Percentiles rank a stretch among this genome's conserved stretches.
These are phyloP conservation scores for Acer saccharum DNA, from an alignment of 345 rosid genomes.

Conservation along the genomic window DNA sequence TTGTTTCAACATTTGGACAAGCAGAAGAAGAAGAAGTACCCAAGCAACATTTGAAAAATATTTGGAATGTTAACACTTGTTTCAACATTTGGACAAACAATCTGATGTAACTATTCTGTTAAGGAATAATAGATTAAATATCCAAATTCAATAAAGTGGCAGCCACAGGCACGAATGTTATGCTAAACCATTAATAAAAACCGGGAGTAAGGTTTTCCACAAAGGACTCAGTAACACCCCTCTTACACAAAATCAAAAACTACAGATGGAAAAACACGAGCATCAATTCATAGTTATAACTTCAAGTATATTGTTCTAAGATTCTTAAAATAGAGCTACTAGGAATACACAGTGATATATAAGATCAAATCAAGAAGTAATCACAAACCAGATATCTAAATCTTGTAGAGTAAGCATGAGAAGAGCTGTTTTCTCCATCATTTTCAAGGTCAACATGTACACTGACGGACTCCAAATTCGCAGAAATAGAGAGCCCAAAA, in stretches of 20 bases:
- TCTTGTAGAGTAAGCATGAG: conserved; percentile 47
- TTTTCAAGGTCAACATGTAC: conserved; percentile 65
- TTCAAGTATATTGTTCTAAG: neutral
- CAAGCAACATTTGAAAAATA: neutral
- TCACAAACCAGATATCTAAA: conserved; percentile 58
- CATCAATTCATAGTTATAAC: neutral
- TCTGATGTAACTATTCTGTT: neutral
- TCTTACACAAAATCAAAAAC: neutral
- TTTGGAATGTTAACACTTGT: neutral
- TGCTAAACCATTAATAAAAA: neutral
- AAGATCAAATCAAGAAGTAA: conserved; percentile 9
- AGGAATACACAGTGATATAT: conserved; percentile 2
- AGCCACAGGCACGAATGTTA: neutral
- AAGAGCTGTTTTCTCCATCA: conserved; percentile 59
- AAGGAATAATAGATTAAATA: neutral
- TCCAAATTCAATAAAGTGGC: neutral
- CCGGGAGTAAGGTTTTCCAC: neutral
- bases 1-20: neutral
- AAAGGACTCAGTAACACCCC: neutral
- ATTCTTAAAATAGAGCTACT: neutral
- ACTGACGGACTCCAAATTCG: conserved; percentile 49
- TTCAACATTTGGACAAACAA: neutral
- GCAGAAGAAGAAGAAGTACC: neutral
- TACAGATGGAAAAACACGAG: neutral
- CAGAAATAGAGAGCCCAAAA: conserved; percentile 52